Evolutionary conservation across 1,284 basidiomycete genomes (phyloP), one percentile per base, ranked within the genome.

Genomic region (Austropuccinia psidii): DNA sequence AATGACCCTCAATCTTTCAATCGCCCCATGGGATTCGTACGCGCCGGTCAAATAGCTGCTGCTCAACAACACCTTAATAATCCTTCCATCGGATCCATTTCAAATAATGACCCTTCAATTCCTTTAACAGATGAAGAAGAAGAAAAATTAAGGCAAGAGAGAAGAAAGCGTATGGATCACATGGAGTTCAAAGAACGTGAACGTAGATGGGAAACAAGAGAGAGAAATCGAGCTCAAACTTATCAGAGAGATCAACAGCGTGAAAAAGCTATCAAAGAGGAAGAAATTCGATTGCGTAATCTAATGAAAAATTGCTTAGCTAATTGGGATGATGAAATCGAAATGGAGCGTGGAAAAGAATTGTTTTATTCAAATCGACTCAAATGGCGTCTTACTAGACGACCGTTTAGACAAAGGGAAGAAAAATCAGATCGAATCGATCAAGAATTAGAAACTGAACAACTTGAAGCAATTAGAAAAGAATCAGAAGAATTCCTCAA

Each of bases 401-500:
- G 75, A 17, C 73, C 77, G 3, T 57, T 77, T n/a, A 75, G 78
- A 8, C 58, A 75, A 19, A 76, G 79, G 5, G 79, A 80, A 74
- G 68, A 76, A 27, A 78, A 80, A 33, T 76, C 76, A 5, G 79
- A 80, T 62, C 75, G 76, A 3, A 76, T 77, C n/a, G 79, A 80
- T 61, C 76, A 77, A 13, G 74, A 76, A n/a, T 31, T 75, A 33
- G 79, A 80, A 66, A 74, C 73, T 2, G 76, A 77, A 55, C 76
- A 80, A 45, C 70, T 78, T n/a, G 79, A 77, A n/a, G 65, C 74
- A 7, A 66, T 79, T 41, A 50, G 73, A 9, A 79, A 78, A 54
- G 77, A 78, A 49, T 77, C 78, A 2, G 79, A 80, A 39, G 77
- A 76, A 19, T 80, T 80, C 77, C 75, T 80, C 41, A 75, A 76